A percentile compares a stretch with the other conserved stretches of the same genome.
These are phyloP conservation scores for Rhinocladiella similis DNA, from an alignment of 2,329 filamentous ascomycete species.

Conservation along the genomic window DNA sequence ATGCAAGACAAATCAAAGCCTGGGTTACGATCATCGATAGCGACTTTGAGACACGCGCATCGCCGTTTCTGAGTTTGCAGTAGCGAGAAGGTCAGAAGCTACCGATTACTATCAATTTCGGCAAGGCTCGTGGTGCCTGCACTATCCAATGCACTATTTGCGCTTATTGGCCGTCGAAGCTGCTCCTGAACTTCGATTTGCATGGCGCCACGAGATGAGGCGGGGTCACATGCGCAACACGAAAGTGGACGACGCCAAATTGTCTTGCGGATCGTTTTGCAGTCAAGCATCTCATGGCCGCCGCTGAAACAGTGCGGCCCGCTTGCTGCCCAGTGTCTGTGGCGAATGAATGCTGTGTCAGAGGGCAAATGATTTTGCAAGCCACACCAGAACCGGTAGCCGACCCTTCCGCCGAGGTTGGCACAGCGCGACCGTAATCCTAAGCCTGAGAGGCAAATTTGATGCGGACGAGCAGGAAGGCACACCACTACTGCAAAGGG, in stretches of 20 bases:
- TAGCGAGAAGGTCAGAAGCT: conserved; percentile 7
- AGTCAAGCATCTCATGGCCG: conserved; percentile 5
- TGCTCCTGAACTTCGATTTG: conserved; percentile 19
- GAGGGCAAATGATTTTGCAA: conserved; percentile 12
- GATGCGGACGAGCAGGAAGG: conserved; percentile 3
- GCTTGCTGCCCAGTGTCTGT: conserved; percentile 14
- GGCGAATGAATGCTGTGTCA: conserved; percentile 21
- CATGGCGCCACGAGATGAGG: conserved; percentile 2
- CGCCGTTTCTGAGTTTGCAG: background rate
- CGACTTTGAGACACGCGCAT: conserved; percentile 24
- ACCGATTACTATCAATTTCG: conserved; percentile 21
- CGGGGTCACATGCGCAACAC: conserved; percentile 18
- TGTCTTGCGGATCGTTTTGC: conserved; percentile 16
- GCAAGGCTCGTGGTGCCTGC: conserved; percentile 15
- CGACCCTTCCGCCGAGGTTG: conserved; percentile 21
- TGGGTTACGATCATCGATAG: conserved; percentile 14
- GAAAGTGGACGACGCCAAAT: conserved; percentile 13
- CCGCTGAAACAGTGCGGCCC: conserved; percentile 22
- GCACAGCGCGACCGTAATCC: conserved; percentile 7
- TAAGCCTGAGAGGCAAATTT: conserved; percentile 18
- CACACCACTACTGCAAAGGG: conserved; percentile 1
- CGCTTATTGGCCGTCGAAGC: conserved; percentile 13
- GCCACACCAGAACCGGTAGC: conserved; percentile 23
- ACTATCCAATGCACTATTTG: conserved; percentile 8
- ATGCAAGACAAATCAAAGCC: conserved; percentile 3